Conservation (phyloP, 1,284 basidiomycete species). For the Heterobasidion parviporum region DNA sequence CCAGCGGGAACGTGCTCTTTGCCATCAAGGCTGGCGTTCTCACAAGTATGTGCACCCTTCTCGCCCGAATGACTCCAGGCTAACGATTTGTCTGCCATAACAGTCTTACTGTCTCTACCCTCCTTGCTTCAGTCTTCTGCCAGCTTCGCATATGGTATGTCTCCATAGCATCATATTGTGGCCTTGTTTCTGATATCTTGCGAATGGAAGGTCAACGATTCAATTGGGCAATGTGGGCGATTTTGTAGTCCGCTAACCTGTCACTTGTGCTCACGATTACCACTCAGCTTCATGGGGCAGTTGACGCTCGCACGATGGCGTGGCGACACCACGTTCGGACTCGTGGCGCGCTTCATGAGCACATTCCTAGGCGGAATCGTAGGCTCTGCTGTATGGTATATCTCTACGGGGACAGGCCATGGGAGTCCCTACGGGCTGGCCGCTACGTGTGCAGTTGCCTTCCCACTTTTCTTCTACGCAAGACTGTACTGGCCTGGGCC, state of each 20-base stretch:
- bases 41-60: slow-evolving; percentile 30
- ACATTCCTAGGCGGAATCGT: slow-evolving; percentile 66
- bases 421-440: slow-evolving; percentile 75
- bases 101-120: slow-evolving; percentile 56
- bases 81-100: slow-evolving; percentile 5
- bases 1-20: slow-evolving; percentile 59
- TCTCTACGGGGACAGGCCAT: slow-evolving; percentile 53
- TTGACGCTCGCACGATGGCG: slow-evolving; percentile 61
- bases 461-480: slow-evolving; percentile 62
- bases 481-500: slow-evolving; percentile 71
- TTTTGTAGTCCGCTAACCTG: neutral
- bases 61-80: neutral
- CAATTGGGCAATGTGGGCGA: slow-evolving; percentile 28
- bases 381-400: slow-evolving; percentile 73
- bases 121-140: slow-evolving; percentile 46
- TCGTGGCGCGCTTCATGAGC: slow-evolving; percentile 53
- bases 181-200: neutral
- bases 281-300: slow-evolving; percentile 59
- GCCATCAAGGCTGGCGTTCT: slow-evolving; percentile 75
- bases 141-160: slow-evolving; percentile 51
- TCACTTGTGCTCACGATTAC: neutral
- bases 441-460: slow-evolving; percentile 60
- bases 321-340: slow-evolving; percentile 71
- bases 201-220: slow-evolving; percentile 20
- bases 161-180: neutral